A percentile compares a stretch with the other conserved stretches of the same genome.
These are phyloP conservation scores for Cordyceps sp. DNA, from an alignment of 2,329 filamentous ascomycete genomes.

Conservation along the genomic window DNA sequence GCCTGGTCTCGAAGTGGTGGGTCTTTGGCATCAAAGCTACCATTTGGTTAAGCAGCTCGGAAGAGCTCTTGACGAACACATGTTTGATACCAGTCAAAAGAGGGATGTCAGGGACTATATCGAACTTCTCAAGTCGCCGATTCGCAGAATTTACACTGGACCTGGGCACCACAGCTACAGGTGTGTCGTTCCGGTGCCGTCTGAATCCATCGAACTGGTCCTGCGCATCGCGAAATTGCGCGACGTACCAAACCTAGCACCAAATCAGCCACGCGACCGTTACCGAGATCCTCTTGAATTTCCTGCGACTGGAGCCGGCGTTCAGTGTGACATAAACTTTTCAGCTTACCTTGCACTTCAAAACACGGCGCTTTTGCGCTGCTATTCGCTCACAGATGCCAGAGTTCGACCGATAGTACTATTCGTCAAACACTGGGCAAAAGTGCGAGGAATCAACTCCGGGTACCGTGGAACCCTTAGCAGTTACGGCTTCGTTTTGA, in stretches of 20 bases:
- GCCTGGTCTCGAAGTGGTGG: slow-evolving; percentile 22
- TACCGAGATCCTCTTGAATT: slow-evolving; percentile 55
- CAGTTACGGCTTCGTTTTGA: slow-evolving; percentile 81
- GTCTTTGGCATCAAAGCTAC: slow-evolving; percentile 34
- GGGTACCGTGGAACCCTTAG: slow-evolving; percentile 74
- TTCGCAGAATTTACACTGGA: slow-evolving; percentile 6
- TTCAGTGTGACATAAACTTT: slow-evolving; percentile 88
- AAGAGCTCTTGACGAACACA: slow-evolving; percentile 28
- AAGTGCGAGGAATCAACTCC: slow-evolving; percentile 69
- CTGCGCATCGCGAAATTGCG: slow-evolving; percentile 26
- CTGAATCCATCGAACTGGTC: slow-evolving; percentile 16
- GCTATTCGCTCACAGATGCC: slow-evolving; percentile 65
- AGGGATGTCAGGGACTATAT: slow-evolving; percentile 30
- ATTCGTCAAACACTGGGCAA: slow-evolving; percentile 86
- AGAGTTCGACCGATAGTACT: slow-evolving; percentile 65
- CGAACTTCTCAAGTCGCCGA: slow-evolving; percentile 25
- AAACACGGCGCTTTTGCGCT: slow-evolving; percentile 68
- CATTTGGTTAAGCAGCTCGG: slow-evolving; percentile 41
- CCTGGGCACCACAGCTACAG: slow-evolving; percentile 6
- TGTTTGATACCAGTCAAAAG: slow-evolving; percentile 23
- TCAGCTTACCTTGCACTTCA: slow-evolving; percentile 68
- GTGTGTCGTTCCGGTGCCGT: slow-evolving; percentile 19
- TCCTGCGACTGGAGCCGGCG: slow-evolving; percentile 58
- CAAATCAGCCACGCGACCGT: slow-evolving; percentile 34
- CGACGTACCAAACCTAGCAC: slow-evolving; percentile 31